Evolutionary conservation across 164 flowering plant genomes (phyloP), one percentile per base, ranked within the genome.

Genomic region (Pachysandra terminalis): DNA sequence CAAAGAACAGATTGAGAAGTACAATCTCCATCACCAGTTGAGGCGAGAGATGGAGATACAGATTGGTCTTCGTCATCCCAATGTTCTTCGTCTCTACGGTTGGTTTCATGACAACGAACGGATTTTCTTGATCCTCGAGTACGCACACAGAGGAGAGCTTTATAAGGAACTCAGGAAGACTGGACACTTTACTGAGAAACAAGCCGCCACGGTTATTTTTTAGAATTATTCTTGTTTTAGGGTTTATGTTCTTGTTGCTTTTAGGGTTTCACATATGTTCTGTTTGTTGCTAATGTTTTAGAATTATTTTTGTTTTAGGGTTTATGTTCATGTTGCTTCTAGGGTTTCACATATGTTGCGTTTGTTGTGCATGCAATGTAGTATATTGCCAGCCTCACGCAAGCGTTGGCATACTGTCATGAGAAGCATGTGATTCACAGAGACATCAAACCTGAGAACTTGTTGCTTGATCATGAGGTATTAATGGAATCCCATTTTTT

Each of bases 381-480:
- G 98, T 96, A 91, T 72, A 87, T 96, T 67, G 84, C 96, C 14
- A 88, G 97, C 74, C 86, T 96, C 28, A 74, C 98, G 0, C 79
- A 81, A 61, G 99, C 99, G 8, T 76, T 96, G 81, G 86, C 86
- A 1, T 93, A 96, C 61, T 93, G 98, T 74, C 99, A 96, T 64
- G 87, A 83, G 79, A 89, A 93, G 75, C 67, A 91, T 79, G 92
- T 96, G n/a, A 93, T 93, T 80, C 99, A 96, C 61, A 81, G 99
- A 69, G 99, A 96, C 60, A 96, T 93, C 68, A 96, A 96, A 81
- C 99, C 99, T 0, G 99, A 96, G 76, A 96, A 96, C 68, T 75
- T 96, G 81, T 76, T 96, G 80, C 87, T 96, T 53, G 99, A 93
- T 84, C 87, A 87, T 67, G 86, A 89, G 97, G 99, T 90, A 32